These are phyloP conservation scores for Calonectria pauciramosa DNA, from an alignment of 2,329 filamentous ascomycete species.

Conservation along the genomic window DNA sequence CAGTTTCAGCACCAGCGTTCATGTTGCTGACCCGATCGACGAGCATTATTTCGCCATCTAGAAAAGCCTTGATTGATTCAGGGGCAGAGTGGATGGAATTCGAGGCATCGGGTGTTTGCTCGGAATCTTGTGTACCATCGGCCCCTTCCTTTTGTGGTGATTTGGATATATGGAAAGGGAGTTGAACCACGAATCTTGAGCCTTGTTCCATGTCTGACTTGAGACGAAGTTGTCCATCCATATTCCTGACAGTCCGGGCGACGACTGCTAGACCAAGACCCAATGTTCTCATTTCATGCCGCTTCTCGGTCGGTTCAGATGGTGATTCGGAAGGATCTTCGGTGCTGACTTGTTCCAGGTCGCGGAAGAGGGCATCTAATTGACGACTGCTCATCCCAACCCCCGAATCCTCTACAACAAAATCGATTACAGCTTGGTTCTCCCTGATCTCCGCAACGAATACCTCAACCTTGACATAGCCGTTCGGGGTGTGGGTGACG, in stretches of 20 bases:
- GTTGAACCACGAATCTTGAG: slow-evolving; percentile 83
- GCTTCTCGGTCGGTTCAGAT: slow-evolving; percentile 45
- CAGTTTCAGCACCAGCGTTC: slow-evolving; percentile 28
- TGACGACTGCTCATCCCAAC: slow-evolving; percentile 76
- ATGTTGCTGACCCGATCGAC: slow-evolving; percentile 61
- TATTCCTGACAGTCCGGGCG: slow-evolving; percentile 88
- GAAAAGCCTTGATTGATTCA: slow-evolving; percentile 44
- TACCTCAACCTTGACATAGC: slow-evolving; percentile 78
- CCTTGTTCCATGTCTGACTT: slow-evolving; percentile 88
- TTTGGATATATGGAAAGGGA: slow-evolving; percentile 78
- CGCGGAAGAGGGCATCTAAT: slow-evolving; percentile 69
- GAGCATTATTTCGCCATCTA: slow-evolving; percentile 71
- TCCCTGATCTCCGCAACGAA: slow-evolving; percentile 70
- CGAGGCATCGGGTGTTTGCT: slow-evolving; percentile 20
- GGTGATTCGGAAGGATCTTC: slow-evolving; percentile 53
- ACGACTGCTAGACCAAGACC: slow-evolving; percentile 91
- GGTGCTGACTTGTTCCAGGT: slow-evolving; percentile 70
- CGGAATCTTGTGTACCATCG: neutral
- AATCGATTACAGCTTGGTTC: slow-evolving; percentile 75
- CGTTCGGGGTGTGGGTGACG: slow-evolving; percentile 79
- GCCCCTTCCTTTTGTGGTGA: slow-evolving; percentile 46
- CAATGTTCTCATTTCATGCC: slow-evolving; percentile 63
- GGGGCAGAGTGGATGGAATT: slow-evolving; percentile 38
- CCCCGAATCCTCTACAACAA: slow-evolving; percentile 83
- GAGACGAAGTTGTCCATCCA: slow-evolving; percentile 88